These are phyloP conservation scores for Pseudocohnilembus persalinus DNA, from an alignment of 169 alveolate species.

Conservation along the genomic window DNA sequence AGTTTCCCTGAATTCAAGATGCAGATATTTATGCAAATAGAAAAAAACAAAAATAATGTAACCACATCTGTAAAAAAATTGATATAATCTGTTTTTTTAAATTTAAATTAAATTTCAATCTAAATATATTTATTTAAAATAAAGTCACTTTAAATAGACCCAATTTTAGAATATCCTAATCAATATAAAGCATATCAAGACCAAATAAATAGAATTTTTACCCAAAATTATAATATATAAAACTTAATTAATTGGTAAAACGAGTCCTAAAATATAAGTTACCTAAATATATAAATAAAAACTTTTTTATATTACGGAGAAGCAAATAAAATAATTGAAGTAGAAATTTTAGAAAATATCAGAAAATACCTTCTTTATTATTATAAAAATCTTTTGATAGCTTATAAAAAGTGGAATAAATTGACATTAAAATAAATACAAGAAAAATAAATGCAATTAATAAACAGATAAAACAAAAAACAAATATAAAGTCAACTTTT, in stretches of 20 bases:
- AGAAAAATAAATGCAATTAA: too few species aligned
- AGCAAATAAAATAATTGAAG: neutral
- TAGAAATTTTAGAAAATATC: neutral
- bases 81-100: too few species aligned
- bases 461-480: neutral
- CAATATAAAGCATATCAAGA: slow-evolving; percentile 43
- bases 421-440: neutral
- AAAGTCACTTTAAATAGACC: too few species aligned
- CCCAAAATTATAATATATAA: slow-evolving; percentile 17
- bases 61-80: too few species aligned
- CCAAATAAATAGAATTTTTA: slow-evolving; percentile 11
- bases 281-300: neutral
- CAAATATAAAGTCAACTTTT: slow-evolving; percentile 2
- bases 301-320: neutral
- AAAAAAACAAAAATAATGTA: too few species aligned
- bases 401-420: neutral
- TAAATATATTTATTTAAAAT: too few species aligned
- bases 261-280: neutral
- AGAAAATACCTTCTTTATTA: neutral
- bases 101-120: too few species aligned
- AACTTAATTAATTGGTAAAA: slow-evolving; percentile 32
- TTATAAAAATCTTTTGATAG: neutral
- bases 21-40: too few species aligned
- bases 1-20: too few species aligned
- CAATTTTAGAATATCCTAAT: slow-evolving; percentile 27